Conservation (phyloP, 2,329 filamentous ascomycete species). For the Atkinsonella hypoxylon region DNA sequence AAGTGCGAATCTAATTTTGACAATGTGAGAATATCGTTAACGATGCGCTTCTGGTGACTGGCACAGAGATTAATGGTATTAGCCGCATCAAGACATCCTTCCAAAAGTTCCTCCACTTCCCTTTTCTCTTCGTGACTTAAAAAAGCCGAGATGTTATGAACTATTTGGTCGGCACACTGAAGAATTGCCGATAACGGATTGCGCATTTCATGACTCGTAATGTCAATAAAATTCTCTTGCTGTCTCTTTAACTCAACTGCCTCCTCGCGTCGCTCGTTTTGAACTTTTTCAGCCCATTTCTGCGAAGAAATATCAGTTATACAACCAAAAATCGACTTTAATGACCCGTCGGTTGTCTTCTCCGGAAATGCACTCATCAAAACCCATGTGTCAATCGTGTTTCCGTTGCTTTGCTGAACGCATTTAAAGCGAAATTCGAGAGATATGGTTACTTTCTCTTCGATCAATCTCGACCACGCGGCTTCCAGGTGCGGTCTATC, state of each 20-base stretch:
- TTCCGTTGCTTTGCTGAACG: constrained; percentile 48
- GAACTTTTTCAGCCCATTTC: constrained; percentile 73
- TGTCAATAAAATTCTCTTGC: constrained; percentile 61
- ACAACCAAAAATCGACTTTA: constrained; percentile 68
- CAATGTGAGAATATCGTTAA: constrained; percentile 54
- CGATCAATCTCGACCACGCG: constrained; percentile 51
- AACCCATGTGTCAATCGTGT: constrained; percentile 60
- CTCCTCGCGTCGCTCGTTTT: constrained; percentile 66
- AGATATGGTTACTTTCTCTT: constrained; percentile 51
- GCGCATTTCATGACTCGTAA: constrained; percentile 64
- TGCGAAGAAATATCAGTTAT: constrained; percentile 80
- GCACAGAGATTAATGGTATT: constrained; percentile 72
- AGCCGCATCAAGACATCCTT: constrained; percentile 57
- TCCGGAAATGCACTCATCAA: constrained; percentile 68
- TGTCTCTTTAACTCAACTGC: constrained; percentile 69
- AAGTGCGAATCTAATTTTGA: constrained; percentile 62
- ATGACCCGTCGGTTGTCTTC: constrained; percentile 46
- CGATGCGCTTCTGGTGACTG: constrained; percentile 64
- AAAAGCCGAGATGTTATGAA: constrained; percentile 34
- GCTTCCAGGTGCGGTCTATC: constrained; percentile 47
- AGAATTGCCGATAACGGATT: constrained; percentile 65
- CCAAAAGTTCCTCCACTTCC: constrained; percentile 36
- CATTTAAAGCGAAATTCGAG: constrained; percentile 67
- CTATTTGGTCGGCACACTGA: constrained; percentile 66
- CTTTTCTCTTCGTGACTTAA: constrained; percentile 24